These are phyloP conservation scores for Paspalum vaginatum DNA, from an alignment of 176 grass and related monocot genomes.

Conservation along the genomic window DNA sequence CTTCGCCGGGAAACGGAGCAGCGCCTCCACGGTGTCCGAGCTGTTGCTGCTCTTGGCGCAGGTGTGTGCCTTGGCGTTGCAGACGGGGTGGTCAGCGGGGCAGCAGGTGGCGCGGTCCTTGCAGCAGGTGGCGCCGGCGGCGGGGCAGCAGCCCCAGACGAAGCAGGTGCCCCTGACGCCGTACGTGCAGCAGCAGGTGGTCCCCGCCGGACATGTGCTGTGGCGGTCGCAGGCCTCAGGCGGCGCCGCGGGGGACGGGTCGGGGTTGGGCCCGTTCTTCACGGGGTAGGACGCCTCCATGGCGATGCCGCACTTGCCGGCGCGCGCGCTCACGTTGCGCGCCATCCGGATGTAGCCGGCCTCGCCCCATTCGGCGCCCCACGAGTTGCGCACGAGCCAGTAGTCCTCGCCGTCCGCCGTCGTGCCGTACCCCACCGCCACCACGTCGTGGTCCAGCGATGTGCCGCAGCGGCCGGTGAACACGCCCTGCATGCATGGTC, in stretches of 20 bases:
- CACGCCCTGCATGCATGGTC: constrained; percentile 43
- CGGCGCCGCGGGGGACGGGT: constrained; percentile 35
- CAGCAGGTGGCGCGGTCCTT: constrained; percentile 59
- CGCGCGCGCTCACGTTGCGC: constrained; percentile 23
- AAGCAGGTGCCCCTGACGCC: constrained; percentile 53
- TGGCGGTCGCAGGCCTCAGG: constrained; percentile 45
- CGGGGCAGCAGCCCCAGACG: constrained; percentile 75
- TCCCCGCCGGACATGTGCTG: constrained; percentile 51
- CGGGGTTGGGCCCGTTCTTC: constrained; percentile 57
- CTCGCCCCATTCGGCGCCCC: constrained; percentile 62
- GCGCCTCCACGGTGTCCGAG: constrained; percentile 47
- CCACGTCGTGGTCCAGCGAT: constrained; percentile 57
- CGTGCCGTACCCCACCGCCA: constrained; percentile 60
- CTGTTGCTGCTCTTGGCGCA: constrained; percentile 62
- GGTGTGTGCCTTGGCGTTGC: constrained; percentile 36
- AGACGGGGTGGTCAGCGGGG: constrained; percentile 59
- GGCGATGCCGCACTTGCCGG: constrained; percentile 75
- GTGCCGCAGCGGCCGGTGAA: constrained; percentile 60
- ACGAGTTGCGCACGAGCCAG: constrained; percentile 80
- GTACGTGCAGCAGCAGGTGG: constrained; percentile 76
- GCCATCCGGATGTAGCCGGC: constrained; percentile 65
- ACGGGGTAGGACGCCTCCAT: constrained; percentile 64
- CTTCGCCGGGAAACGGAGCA: constrained; percentile 49
- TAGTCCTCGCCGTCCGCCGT: constrained; percentile 36
- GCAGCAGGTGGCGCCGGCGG: constrained; percentile 63